Evolutionary conservation across 192 early-diverging fungal species (phyloP).

Genomic region (Funneliformis mosseae): DNA sequence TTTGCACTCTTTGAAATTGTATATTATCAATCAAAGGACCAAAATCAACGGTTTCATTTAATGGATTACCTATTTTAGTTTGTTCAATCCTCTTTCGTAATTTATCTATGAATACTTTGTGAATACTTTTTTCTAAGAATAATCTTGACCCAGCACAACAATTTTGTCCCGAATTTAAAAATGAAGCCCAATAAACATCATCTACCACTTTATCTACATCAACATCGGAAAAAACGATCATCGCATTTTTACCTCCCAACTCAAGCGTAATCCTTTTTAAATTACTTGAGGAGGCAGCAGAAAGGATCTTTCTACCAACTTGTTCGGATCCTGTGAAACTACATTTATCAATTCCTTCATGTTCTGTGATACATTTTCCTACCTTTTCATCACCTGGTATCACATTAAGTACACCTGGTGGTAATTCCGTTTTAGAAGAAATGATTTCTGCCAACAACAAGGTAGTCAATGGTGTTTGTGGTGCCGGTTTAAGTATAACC

Average conservation of each 20-base stretch:
- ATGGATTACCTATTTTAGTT: constrained; percentile 72
- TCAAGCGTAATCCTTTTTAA: constrained; percentile 82
- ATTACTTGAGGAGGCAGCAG: constrained; percentile 59
- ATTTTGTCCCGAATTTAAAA: constrained; percentile 85
- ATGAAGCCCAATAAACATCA: constrained; percentile 65
- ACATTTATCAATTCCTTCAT: constrained; percentile 67
- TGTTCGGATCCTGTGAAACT: constrained; percentile 76
- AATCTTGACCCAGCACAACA: constrained; percentile 79
- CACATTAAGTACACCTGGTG: constrained; percentile 81
- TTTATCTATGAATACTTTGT: constrained; percentile 65
- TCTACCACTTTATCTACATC: constrained; percentile 72
- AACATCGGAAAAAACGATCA: constrained; percentile 77
- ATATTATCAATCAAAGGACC: constrained; percentile 71
- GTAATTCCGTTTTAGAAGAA: constrained; percentile 66
- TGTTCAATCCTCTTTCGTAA: constrained; percentile 54
- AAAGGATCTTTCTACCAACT: constrained; percentile 67
- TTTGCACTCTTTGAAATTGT: constrained; percentile 59
- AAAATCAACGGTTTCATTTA: constrained; percentile 58
- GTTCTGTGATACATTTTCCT: constrained; percentile 68
- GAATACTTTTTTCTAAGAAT: constrained; percentile 72
- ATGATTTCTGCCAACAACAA: constrained; percentile 66
- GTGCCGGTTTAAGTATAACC: constrained; percentile 77
- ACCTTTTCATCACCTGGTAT: constrained; percentile 75
- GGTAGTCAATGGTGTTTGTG: constrained; percentile 65
- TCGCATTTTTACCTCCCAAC: constrained; percentile 88